Evolutionary conservation across 2,329 filamentous ascomycete species (phyloP), one percentile per base, ranked within the genome.

Genomic region (Parastagonospora nodorum): DNA sequence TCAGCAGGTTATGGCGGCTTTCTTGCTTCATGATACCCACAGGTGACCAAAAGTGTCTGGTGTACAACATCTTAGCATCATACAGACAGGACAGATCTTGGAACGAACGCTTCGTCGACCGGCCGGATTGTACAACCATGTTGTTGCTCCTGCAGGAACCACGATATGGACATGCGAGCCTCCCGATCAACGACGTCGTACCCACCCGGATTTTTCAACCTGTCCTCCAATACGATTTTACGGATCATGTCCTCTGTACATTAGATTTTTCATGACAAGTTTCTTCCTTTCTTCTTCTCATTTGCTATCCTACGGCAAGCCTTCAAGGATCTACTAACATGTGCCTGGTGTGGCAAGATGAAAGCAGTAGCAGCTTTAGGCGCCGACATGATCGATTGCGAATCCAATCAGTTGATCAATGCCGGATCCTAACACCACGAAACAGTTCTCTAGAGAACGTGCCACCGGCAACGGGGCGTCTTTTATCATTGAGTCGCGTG

Each of bases 401-500:
- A 19, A 14, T 31, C 24, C 11, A 48, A 37, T 32, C 30, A 32
- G 30, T 10, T 7, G 30, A n/a, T 32, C 30, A n/a, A 32, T 32
- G 30, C 14, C 37, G 12, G 7, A 11, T 28, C 2, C 19, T 5
- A 24, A 24, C 19, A 24, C 19, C 12, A 24, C 15, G 33, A 36
- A 28, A n/a, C 31, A 44, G 31, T 36, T 44, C 37, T 42, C 29
- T 9, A 24, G 15, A 53, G 55, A 55, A 56, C 51, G 19, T 45
- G 45, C 60, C 50, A 38, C 43, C 48, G 48, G 51, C 38, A 53
- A 55, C 27, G 48, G 44, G 55, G 60, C 61, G 58, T 61, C 66
- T 70, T 74, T 74, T 72, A 70, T 74, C 71, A 71, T 73, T 61
- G 58, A 61, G 57, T 48, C 36, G 36, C 42, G 58, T 58, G 66